Evolutionary conservation across 2,329 filamentous ascomycete genomes (phyloP), one percentile per base, ranked within the genome.

Genomic region (Diaporthe longicolla): DNA sequence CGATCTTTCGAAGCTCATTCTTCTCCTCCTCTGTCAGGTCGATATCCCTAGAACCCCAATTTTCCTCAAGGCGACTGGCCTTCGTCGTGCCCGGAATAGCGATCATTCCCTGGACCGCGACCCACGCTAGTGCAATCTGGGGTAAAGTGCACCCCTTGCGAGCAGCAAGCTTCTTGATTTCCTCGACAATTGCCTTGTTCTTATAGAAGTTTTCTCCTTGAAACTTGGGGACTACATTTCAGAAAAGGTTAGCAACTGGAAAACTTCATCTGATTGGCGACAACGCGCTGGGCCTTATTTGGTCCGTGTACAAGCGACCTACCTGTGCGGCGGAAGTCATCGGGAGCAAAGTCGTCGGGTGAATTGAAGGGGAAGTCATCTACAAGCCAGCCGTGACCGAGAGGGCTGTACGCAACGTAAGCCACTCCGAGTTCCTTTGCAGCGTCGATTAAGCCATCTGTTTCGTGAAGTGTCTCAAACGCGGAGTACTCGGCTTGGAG

Each of bases 371-470:
- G 72, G 65, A 86, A 86, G 74, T 85, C 76, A 63, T 87, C 85
- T 0, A 86, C 84, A 0, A 87, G 82, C 84, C 85, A 86, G n/a
- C 86, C 86, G 45, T 87, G 84, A 1, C 85, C 85, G 0, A 87
- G 77, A 0, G 86, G 86, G 37, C 85, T 85, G 70, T 85, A 87
- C 0, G 86, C 85, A 0, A 87, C 83, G 59, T 82, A 87, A 0
- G 85, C 82, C 0, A 87, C 76, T 1, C 79, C 82, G 1, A 87
- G 76, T 50, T 87, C 85, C 45, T 80, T 82, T 1, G 81, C 81
- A 0, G 85, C 81, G 0, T 85, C 80, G 35, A 87, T 84, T 4
- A 87, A 76, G 2, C 81, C 82, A 48, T 83, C 76, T 71, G 81
- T 82, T 73, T 85, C 83, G 54, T 85, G 84, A 0, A 85, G 10